Evolutionary conservation across 129 eudicot species (phyloP), one percentile per base, ranked within the genome.

Genomic region (Arctium lappa): DNA sequence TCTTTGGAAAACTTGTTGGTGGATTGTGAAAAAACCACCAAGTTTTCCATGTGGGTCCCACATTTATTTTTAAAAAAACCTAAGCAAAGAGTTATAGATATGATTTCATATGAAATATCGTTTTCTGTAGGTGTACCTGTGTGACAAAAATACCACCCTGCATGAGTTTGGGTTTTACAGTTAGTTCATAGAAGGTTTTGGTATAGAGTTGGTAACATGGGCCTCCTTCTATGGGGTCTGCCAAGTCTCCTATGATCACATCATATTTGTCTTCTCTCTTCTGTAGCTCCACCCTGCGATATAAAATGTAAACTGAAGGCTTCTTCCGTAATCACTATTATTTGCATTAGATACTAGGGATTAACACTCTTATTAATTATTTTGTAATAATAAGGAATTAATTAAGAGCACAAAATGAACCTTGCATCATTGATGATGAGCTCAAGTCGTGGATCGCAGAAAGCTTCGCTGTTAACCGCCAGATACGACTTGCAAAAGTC

Each of bases 171-270:
- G 99, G 99, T 85, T 95, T 95, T 73, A 95, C 90, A 79, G 92
- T 95, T 34, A 83, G 86, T 79, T 93, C 84, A 77, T 95, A 95
- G 88, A 95, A 95, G 42, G 93, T 87, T 79, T 95, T 93, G 30
- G 99, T 93, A 69, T 95, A 95, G 75, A 95, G 97, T 71, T 95
- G 95, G 74, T 91, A 93, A 74, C 99, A 95, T 60, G 99, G 98
- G 60, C 98, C 98, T 60, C 98, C 97, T 89, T 94, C 97, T 78
- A 94, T 94, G 78, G 98, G 99, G 70, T 95, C 99, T 1, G 99
- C 99, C 60, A 95, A 89, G 76, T 95, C 99, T 76, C 99, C 99
- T 39, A 95, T 91, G 38, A 95, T 95, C 5, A 95, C 83, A 37
- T 95, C 99, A 79, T 86, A 95, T 69, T 89, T 93, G 69, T 95